Percentiles rank a stretch among this genome's conserved stretches.
phyloP scores from a whole-genome alignment of 441 rosid species.

The Flueggea neowawraea region DNA sequence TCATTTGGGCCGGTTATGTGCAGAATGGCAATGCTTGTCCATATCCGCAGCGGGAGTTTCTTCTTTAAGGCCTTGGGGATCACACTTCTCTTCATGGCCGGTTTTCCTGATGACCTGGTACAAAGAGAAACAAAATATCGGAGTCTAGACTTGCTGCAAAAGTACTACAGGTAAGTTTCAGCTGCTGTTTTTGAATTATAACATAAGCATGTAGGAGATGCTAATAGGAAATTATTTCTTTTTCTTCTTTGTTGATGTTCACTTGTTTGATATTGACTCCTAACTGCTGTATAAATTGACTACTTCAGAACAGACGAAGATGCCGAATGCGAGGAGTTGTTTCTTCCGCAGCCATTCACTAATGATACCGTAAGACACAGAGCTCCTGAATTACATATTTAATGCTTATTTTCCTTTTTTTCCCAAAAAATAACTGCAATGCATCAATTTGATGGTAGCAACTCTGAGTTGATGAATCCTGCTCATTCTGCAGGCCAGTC shows the following conservation, averaged over 20 bases:
- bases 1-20: conserved; percentile 57
- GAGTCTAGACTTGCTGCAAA: conserved; percentile 51
- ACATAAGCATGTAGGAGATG: too few species aligned
- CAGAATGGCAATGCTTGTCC: conserved; percentile 47
- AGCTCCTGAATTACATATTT: neutral
- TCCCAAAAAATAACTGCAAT: too few species aligned
- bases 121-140: conserved; percentile 52
- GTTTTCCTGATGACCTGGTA: conserved; percentile 48
- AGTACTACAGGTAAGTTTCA: conserved; percentile 47
- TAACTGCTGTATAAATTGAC: conserved; percentile 8
- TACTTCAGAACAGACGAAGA: conserved; percentile 47
- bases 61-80: conserved; percentile 68
- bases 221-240: neutral
- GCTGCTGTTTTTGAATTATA: too few species aligned
- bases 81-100: conserved; percentile 64
- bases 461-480: too few species aligned
- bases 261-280: neutral
- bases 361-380: conserved; percentile 26
- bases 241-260: neutral
- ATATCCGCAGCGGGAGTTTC: conserved; percentile 54
- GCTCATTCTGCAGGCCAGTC: too few species aligned
- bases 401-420: too few species aligned
- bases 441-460: too few species aligned
- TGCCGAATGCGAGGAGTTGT: conserved; percentile 44
- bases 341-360: conserved; percentile 28